These are phyloP conservation scores for Fraxinus albicans DNA, from an alignment of 305 asterid genomes.

Conservation along the genomic window DNA sequence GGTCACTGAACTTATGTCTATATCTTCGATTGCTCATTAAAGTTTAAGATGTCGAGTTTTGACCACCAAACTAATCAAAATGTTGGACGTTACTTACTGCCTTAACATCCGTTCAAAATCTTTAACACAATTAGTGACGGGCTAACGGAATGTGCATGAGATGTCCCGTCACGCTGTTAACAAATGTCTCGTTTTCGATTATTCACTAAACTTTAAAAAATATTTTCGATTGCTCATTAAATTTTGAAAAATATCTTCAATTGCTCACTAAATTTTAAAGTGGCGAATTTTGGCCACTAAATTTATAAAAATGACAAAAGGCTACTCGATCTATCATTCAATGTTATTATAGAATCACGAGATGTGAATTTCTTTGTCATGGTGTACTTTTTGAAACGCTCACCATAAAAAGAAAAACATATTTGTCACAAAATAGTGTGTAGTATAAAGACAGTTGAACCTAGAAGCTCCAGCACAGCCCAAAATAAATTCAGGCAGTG, in stretches of 20 bases:
- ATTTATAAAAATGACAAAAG: background rate
- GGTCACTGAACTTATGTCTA: too few relatives aligned
- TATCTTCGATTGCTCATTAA: too few relatives aligned
- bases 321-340: too few relatives aligned
- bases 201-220: background rate
- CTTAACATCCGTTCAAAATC: background rate
- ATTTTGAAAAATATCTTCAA: too few relatives aligned
- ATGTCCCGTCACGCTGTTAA: background rate
- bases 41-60: background rate
- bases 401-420: background rate
- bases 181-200: background rate
- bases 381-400: background rate
- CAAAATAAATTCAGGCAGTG: too few relatives aligned
- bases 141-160: background rate
- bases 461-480: background rate
- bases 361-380: too few relatives aligned
- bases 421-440: too few relatives aligned
- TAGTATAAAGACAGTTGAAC: too few relatives aligned
- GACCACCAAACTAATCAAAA: background rate
- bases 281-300: background rate
- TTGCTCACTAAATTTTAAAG: background rate
- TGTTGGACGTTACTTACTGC: background rate
- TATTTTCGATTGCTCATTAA: too few relatives aligned
- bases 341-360: too few relatives aligned
- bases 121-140: background rate